Percentiles rank a stretch among this genome's conserved stretches.
Conservation (phyloP, 2,329 filamentous ascomycete genomes). For the Paracoccidioides lutzii region DNA sequence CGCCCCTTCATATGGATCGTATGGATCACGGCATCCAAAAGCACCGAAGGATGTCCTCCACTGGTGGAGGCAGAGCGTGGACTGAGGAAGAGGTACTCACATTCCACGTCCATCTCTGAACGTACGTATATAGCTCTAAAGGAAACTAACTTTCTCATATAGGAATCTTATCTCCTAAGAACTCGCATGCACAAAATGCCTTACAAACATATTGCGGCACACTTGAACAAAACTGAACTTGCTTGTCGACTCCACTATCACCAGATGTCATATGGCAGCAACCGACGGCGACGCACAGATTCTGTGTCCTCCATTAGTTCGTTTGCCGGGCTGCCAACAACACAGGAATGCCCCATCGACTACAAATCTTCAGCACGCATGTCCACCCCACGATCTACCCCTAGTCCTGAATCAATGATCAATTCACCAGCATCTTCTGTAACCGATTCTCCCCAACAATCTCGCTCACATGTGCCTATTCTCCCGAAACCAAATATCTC, state of each 20-base stretch:
- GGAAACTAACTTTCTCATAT: slow-evolving; percentile 22
- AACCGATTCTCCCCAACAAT: slow-evolving; percentile 6
- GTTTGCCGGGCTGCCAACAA: slow-evolving; percentile 26
- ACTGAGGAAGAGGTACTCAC: slow-evolving; percentile 66
- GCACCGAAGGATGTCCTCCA: slow-evolving; percentile 54
- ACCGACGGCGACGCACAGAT: slow-evolving; percentile 62
- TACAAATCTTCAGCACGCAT: slow-evolving; percentile 26
- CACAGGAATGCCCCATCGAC: slow-evolving; percentile 15
- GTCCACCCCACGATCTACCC: slow-evolving; percentile 36
- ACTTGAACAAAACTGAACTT: slow-evolving; percentile 77
- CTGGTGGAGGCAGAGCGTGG: slow-evolving; percentile 67
- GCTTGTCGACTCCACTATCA: slow-evolving; percentile 81
- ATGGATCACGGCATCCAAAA: slow-evolving; percentile 49
- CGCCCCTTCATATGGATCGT: slow-evolving; percentile 43
- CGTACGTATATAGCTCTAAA: neutral
- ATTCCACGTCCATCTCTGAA: neutral
- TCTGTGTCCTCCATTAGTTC: slow-evolving; percentile 49
- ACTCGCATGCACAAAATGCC: slow-evolving; percentile 79
- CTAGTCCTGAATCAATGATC: slow-evolving; percentile 14
- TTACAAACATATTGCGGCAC: slow-evolving; percentile 77
- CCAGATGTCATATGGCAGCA: slow-evolving; percentile 69
- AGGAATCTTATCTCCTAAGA: slow-evolving; percentile 76
- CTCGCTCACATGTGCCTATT: slow-evolving; percentile 20
- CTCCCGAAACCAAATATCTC: slow-evolving; percentile 25
- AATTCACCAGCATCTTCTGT: slow-evolving; percentile 1